phyloP scores from a whole-genome alignment of 1,284 basidiomycete species.

The Microbotryum intermedium region DNA sequence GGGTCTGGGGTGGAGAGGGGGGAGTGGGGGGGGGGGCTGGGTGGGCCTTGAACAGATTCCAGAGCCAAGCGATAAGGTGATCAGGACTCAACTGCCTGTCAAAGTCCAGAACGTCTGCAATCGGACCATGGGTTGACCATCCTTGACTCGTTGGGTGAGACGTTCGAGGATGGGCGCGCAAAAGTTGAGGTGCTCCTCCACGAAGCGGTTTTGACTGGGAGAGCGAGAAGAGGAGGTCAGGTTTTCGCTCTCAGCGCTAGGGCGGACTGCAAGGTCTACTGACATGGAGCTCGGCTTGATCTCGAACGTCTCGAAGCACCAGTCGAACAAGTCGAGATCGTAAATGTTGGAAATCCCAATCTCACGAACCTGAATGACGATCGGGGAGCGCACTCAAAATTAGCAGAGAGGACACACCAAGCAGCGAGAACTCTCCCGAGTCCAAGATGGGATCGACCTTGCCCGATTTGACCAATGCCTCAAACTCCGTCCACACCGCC shows the following conservation, averaged over 20 bases:
- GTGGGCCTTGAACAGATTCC: conserved; percentile 11
- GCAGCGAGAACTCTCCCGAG: too few species aligned
- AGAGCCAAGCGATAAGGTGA: conserved; percentile 48
- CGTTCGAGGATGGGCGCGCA: conserved; percentile 4
- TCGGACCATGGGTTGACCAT: not conserved
- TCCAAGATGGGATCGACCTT: conserved; percentile 35
- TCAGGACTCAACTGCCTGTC: conserved; percentile 58
- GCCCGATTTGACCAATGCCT: conserved; percentile 54
- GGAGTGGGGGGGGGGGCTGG: conserved; percentile 26
- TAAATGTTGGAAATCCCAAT: conserved; percentile 73
- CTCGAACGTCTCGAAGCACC: conserved; percentile 43
- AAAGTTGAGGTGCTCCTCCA: conserved; percentile 6
- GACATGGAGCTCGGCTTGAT: conserved; percentile 63
- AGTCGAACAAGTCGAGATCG: conserved; percentile 50
- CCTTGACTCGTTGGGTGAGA: conserved; percentile 1
- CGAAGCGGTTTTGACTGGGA: conserved; percentile 15
- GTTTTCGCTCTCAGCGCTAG: conserved; percentile 34
- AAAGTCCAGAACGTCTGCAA: conserved; percentile 75
- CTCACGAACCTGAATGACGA: conserved; percentile 40
- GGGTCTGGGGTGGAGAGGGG: not conserved
- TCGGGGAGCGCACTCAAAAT: not conserved
- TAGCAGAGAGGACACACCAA: not conserved
- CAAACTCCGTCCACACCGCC: conserved; percentile 57
- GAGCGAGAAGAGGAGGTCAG: not conserved
- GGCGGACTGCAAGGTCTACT: conserved; percentile 42